A percentile compares a stretch with the other conserved stretches of the same genome.
Conservation (phyloP, 1,284 basidiomycete species). For the Microbotryum lychnidis-dioicae region DNA sequence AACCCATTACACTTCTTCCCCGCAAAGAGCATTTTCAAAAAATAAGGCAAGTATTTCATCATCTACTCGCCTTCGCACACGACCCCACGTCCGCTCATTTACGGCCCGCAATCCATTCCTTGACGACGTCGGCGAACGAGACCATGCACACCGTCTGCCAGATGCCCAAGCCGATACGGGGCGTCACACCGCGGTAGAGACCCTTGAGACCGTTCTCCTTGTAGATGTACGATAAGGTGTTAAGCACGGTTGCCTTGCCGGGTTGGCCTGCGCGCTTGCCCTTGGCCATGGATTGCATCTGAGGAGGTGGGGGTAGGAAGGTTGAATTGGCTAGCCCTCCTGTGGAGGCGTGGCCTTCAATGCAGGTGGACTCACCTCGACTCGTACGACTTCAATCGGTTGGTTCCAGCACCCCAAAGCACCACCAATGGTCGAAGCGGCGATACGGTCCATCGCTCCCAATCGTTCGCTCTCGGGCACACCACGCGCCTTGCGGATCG, state of each 20-base stretch:
- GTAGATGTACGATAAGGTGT: constrained; percentile 84
- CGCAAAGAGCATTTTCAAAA: background rate
- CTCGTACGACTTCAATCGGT: constrained; percentile 92
- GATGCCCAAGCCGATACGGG: constrained; percentile 88
- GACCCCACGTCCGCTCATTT: constrained; percentile 1
- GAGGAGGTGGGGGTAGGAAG: constrained; percentile 31
- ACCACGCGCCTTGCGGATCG: constrained; percentile 68
- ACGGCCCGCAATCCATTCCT: constrained; percentile 5
- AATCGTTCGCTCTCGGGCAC: constrained; percentile 64
- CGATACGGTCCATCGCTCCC: constrained; percentile 73
- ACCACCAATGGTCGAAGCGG: constrained; percentile 84
- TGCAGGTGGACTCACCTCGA: constrained; percentile 54
- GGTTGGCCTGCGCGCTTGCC: constrained; percentile 63
- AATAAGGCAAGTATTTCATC: background rate
- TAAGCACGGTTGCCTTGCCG: constrained; percentile 77
- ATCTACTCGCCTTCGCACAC: background rate
- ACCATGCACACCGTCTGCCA: constrained; percentile 98
- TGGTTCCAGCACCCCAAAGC: constrained; percentile 99
- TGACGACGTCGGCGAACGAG: constrained; percentile 80
- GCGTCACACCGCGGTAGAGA: constrained; percentile 93
- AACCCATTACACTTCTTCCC: background rate
- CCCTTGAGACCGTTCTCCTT: constrained; percentile 94
- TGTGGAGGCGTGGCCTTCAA: no score
- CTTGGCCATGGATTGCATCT: constrained; percentile 99
- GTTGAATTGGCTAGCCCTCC: background rate